Percentiles rank a stretch among this genome's conserved stretches.
Evolutionary conservation across 257 asterid species (phyloP).

Genomic region (Sherardia arvensis): DNA sequence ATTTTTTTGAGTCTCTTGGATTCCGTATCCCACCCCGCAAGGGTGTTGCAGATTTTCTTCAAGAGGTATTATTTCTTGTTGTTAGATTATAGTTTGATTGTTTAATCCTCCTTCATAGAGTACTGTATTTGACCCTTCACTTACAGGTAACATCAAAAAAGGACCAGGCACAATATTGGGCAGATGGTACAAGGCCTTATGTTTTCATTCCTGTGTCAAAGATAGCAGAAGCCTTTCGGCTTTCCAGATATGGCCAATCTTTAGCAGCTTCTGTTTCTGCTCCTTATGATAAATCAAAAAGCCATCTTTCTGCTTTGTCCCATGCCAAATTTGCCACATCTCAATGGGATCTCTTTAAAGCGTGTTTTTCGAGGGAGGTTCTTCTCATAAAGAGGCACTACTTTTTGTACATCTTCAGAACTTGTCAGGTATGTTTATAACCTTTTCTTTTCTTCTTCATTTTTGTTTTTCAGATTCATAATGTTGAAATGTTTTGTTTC

Average conservation of each 20-base stretch:
- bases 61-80: slow-evolving; percentile 44
- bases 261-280: slow-evolving; percentile 34
- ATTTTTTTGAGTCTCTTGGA: slow-evolving; percentile 76
- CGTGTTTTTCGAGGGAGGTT: slow-evolving; percentile 67
- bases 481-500: background rate
- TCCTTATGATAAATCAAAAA: slow-evolving; percentile 54
- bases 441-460: background rate
- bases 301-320: slow-evolving; percentile 58
- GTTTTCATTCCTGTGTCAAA: slow-evolving; percentile 54
- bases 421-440: slow-evolving; percentile 59
- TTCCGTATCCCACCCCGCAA: slow-evolving; percentile 83
- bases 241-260: slow-evolving; percentile 47
- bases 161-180: slow-evolving; percentile 92
- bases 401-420: slow-evolving; percentile 63
- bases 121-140: slow-evolving; percentile 1
- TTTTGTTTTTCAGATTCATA: background rate
- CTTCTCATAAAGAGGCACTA: slow-evolving; percentile 69
- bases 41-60: slow-evolving; percentile 83
- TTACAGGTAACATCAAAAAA: slow-evolving; percentile 69
- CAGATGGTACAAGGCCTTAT: slow-evolving; percentile 57
- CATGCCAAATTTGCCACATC: slow-evolving; percentile 51
- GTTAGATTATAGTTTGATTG: background rate
- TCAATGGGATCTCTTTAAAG: slow-evolving; percentile 61
- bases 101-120: background rate
- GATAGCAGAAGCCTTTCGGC: slow-evolving; percentile 64